These are phyloP conservation scores for Juglanconis juglandina DNA, from an alignment of 2,329 filamentous ascomycete species.

Conservation along the genomic window DNA sequence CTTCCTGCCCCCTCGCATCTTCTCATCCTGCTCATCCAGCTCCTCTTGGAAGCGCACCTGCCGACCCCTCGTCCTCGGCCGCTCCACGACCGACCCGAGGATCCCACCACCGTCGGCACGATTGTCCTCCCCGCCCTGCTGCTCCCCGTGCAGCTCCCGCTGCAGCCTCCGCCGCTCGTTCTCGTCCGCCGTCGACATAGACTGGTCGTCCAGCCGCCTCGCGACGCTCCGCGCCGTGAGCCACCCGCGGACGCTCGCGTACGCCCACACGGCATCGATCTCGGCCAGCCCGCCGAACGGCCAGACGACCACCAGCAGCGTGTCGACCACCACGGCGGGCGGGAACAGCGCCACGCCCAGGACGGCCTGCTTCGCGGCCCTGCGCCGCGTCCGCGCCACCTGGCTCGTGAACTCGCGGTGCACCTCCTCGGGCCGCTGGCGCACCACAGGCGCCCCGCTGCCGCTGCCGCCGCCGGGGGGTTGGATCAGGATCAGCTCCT, in stretches of 20 bases:
- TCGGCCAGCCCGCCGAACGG: constrained; percentile 7
- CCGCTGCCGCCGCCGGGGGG: background rate
- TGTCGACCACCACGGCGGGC: constrained; percentile 3
- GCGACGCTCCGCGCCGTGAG: constrained; percentile 2
- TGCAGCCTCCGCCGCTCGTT: background rate
- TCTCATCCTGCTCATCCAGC: background rate
- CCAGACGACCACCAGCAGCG: background rate
- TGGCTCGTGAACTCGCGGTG: background rate
- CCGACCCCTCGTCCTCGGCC: background rate
- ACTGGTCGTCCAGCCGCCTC: background rate
- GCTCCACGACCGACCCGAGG: background rate
- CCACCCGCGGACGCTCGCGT: background rate
- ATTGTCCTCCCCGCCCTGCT: background rate
- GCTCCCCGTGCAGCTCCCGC: background rate
- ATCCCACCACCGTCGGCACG: background rate
- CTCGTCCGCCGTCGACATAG: background rate
- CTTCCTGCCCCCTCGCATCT: background rate
- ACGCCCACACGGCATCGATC: constrained; percentile 11
- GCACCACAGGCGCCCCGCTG: background rate
- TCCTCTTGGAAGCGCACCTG: constrained; percentile 6
- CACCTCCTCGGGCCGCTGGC: background rate
- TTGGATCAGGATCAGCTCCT: constrained; percentile 1
- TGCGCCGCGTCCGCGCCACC: background rate
- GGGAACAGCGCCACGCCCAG: background rate
- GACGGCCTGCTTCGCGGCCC: background rate